Conservation (phyloP, 176 grass and related monocot species). For the Ananas comosus region DNA sequence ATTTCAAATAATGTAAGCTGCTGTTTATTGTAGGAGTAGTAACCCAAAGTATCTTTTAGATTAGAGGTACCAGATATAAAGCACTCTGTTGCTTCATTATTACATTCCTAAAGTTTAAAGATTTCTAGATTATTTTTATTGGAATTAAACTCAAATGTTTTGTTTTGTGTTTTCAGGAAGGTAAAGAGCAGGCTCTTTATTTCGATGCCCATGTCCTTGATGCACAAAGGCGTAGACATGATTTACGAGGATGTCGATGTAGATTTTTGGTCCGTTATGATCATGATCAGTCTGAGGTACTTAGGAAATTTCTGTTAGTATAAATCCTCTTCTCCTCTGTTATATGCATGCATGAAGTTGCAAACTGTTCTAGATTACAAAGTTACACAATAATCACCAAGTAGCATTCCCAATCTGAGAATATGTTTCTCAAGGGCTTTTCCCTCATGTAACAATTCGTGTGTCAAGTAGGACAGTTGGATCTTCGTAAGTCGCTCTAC, state of each 20-base stretch:
- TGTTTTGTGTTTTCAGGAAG: conserved; percentile 41
- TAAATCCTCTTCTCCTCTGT: not conserved
- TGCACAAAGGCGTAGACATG: conserved; percentile 81
- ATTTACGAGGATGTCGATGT: conserved; percentile 72
- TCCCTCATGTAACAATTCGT: no score
- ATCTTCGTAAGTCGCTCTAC: no score
- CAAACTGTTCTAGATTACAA: no score
- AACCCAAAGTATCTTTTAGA: no score
- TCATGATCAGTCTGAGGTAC: conserved; percentile 78
- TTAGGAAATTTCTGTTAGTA: not conserved
- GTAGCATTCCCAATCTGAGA: no score
- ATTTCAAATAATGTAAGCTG: no score
- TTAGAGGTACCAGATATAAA: no score
- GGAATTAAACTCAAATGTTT: not conserved
- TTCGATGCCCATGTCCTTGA: conserved; percentile 76
- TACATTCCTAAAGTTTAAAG: not conserved
- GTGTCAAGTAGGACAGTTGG: no score
- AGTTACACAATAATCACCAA: no score
- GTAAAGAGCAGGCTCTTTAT: conserved; percentile 87
- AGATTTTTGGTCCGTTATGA: conserved; percentile 83
- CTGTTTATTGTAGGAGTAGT: no score
- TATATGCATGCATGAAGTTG: not conserved
- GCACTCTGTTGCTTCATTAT: no score
- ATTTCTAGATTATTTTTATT: not conserved
- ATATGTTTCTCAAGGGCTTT: no score